Evolutionary conservation across 768 basidiomycete species (phyloP).

Genomic region (Galerina marginata): DNA sequence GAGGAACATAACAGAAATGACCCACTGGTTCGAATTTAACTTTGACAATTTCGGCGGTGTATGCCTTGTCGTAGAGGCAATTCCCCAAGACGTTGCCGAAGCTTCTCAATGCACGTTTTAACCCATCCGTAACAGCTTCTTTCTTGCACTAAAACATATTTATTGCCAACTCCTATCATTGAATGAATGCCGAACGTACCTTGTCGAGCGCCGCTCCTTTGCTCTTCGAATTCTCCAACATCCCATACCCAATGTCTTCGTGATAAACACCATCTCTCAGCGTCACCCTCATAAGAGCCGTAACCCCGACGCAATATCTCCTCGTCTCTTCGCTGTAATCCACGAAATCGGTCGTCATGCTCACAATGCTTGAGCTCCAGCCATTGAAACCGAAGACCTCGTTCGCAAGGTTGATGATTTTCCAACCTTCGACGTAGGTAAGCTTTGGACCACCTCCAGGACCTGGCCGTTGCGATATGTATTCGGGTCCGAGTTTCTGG

Average conservation of each 20-base stretch:
- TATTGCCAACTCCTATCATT: neutral
- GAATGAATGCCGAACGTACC: slow-evolving; percentile 49
- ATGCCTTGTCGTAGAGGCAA: slow-evolving; percentile 95
- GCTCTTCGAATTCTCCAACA: slow-evolving; percentile 81
- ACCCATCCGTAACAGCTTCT: slow-evolving; percentile 93
- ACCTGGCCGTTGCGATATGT: slow-evolving; percentile 86
- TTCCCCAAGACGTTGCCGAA: slow-evolving; percentile 97
- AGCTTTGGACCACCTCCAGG: slow-evolving; percentile 87
- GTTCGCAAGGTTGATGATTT: slow-evolving; percentile 96
- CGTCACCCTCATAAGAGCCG: slow-evolving; percentile 87
- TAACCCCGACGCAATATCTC: slow-evolving; percentile 75
- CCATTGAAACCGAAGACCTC: slow-evolving; percentile 99
- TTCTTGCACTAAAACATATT: slow-evolving; percentile 82
- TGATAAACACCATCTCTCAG: slow-evolving; percentile 88
- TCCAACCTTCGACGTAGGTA: slow-evolving; percentile 97
- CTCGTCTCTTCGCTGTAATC: slow-evolving; percentile 75
- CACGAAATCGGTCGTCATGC: slow-evolving; percentile 75
- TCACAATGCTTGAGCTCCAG: slow-evolving; percentile 85
- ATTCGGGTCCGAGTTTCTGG: slow-evolving; percentile 93
- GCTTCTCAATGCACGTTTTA: slow-evolving; percentile 88
- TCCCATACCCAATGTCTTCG: slow-evolving; percentile 94
- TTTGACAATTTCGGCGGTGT: slow-evolving; percentile 83
- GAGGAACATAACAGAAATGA: slow-evolving; percentile 19
- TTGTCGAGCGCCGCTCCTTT: slow-evolving; percentile 92
- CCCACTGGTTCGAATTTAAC: slow-evolving; percentile 84